Evolutionary conservation across 2,329 filamentous ascomycete genomes (phyloP), one percentile per base, ranked within the genome.

Genomic region (Ophiocordyceps australis): DNA sequence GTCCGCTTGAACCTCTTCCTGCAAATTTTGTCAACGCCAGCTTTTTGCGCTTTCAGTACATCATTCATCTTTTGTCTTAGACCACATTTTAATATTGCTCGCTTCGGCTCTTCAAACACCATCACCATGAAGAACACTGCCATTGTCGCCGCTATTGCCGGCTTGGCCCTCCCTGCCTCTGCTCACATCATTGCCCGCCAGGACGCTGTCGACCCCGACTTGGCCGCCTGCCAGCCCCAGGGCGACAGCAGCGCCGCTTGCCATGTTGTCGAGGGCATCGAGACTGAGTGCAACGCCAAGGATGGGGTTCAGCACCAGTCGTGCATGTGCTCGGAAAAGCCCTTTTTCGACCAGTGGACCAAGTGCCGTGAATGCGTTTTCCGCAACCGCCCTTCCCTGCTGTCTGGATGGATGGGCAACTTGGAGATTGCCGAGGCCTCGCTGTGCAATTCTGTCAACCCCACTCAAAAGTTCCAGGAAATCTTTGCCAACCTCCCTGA

Each of bases 261-360:
- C 42, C 11, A 47, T 44, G 11, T 9, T n/a, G 39, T 48, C 26
- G 29, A 30, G 26, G 36, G 30, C 27, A 45, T 50, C 26, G 43
- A 46, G 30, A 25, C 30, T 1, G 30, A 34, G n/a, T 52, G 47
- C 35, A 15, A 17, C 38, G 43, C 30, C 46, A 45, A 24, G 41
- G 42, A 30, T 26, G 31, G 36, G 22, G 41, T 35, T 19, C 7
- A 19, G 14, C 43, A 51, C 32, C 41, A 42, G 22, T 32, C 43
- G 35, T 55, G 55, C 39, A 52, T 57, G 43, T 61, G 56, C 40
- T 38, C 38, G 13, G 12, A 7, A 5, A 11, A 23, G 12, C 48
- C 43, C 29, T 57, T 47, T 43, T 60, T 60, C 38, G 20, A 32
- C 16, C 50, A 57, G 30, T 58, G 54, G 52, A 28, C 41, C 8